phyloP scores from a whole-genome alignment of 2,329 filamentous ascomycete genomes.

The Alternaria triticimaculans region DNA sequence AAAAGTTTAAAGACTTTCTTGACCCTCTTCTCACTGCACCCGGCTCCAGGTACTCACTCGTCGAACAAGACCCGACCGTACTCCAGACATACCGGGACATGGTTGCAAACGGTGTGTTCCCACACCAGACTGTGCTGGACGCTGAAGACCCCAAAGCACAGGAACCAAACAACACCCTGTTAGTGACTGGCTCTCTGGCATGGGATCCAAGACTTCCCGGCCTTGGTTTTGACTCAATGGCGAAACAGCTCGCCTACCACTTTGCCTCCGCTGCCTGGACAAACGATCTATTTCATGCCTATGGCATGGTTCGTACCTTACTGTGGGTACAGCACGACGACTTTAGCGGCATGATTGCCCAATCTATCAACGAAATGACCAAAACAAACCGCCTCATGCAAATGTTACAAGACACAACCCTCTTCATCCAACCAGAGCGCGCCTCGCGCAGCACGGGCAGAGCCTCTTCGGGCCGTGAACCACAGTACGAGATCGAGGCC shows the following conservation, averaged over 20 bases:
- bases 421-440: conserved; percentile 29
- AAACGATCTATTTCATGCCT: conserved; percentile 70
- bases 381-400: conserved; percentile 67
- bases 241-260: conserved; percentile 66
- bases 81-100: conserved; percentile 57
- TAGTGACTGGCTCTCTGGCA: conserved; percentile 57
- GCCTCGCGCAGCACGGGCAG: conserved; percentile 17
- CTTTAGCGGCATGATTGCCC: conserved; percentile 66
- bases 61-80: conserved; percentile 28
- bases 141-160: conserved; percentile 52
- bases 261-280: conserved; percentile 66
- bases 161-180: conserved; percentile 71
- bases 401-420: conserved; percentile 63
- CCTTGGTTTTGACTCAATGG: conserved; percentile 62
- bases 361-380: conserved; percentile 59
- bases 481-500: conserved; percentile 41
- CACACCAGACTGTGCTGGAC: conserved; percentile 59
- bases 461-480: conserved; percentile 27
- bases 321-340: conserved; percentile 72
- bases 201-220: conserved; percentile 54
- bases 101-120: conserved; percentile 60
- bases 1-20: conserved; percentile 67
- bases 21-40: conserved; percentile 49
- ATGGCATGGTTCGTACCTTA: conserved; percentile 81
- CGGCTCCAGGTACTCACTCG: conserved; percentile 58